A percentile compares a stretch with the other conserved stretches of the same genome.
These are phyloP conservation scores for Podila horticola DNA, from an alignment of 192 early-diverging fungal genomes.

Conservation along the genomic window DNA sequence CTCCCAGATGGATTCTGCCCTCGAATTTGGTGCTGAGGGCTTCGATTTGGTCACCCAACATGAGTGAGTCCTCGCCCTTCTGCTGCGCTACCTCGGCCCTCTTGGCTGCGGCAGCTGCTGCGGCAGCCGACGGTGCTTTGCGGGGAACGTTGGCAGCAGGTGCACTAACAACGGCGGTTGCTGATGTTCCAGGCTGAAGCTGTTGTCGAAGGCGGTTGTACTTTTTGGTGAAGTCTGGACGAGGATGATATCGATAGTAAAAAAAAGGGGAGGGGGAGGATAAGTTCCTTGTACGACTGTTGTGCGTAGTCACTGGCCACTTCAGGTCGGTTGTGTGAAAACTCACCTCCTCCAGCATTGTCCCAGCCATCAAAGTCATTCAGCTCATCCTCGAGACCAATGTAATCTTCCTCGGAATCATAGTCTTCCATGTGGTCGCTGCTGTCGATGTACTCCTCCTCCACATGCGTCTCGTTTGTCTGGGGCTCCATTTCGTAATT, in stretches of 20 bases:
- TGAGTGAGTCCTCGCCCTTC: conserved; percentile 50
- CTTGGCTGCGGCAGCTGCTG: conserved; percentile 33
- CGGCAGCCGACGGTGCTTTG: conserved; percentile 27
- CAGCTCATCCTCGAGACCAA: conserved; percentile 77
- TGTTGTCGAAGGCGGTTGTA: conserved; percentile 87
- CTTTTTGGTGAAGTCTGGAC: conserved; percentile 91
- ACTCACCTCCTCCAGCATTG: conserved; percentile 73
- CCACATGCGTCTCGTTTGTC: background rate
- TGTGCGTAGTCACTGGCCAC: background rate
- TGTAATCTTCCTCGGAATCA: conserved; percentile 65
- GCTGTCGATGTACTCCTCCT: background rate
- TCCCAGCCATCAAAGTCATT: conserved; percentile 86
- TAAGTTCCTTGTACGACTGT: background rate
- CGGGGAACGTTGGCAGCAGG: conserved; percentile 41
- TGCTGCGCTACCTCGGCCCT: conserved; percentile 32
- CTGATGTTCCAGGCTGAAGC: conserved; percentile 55
- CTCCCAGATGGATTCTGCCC: conserved; percentile 76
- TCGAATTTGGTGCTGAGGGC: conserved; percentile 71
- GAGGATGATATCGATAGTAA: background rate
- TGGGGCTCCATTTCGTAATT: background rate
- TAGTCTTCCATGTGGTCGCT: conserved; percentile 47
- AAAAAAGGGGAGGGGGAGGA: background rate
- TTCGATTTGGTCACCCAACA: conserved; percentile 63
- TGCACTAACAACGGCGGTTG: conserved; percentile 21
- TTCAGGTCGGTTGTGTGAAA: background rate